phyloP scores from a whole-genome alignment of 805 yeast genomes.

The Suhomyces kilbournensis region DNA sequence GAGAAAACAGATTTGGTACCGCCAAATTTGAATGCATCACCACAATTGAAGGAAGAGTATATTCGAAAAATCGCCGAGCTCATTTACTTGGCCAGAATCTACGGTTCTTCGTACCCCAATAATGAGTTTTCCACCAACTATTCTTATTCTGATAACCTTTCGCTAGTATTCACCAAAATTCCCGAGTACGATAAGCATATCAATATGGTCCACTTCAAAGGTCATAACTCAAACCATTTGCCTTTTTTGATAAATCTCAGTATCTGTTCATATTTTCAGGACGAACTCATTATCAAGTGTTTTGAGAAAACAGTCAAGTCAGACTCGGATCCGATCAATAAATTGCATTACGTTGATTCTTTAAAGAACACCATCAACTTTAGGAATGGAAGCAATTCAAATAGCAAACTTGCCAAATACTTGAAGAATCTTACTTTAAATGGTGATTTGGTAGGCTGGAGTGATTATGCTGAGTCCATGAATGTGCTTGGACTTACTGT shows the following conservation, averaged over 20 bases:
- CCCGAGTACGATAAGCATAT: conserved; percentile 38
- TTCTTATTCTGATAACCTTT: conserved; percentile 33
- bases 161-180: conserved; percentile 30
- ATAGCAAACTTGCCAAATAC: conserved; percentile 26
- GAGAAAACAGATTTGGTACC: conserved; percentile 42
- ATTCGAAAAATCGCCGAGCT: conserved; percentile 55
- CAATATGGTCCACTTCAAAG: conserved; percentile 22
- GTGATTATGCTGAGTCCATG: conserved; percentile 33
- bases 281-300: conserved; percentile 40
- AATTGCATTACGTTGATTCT: conserved; percentile 37
- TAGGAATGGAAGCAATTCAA: conserved; percentile 11
- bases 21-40: conserved; percentile 36
- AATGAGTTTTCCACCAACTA: conserved; percentile 21
- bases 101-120: conserved; percentile 8
- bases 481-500: conserved; percentile 27
- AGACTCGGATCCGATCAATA: conserved; percentile 33
- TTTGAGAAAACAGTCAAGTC: conserved; percentile 36
- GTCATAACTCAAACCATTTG: conserved; percentile 20
- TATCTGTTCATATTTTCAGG: conserved; percentile 30
- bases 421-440: conserved; percentile 21
- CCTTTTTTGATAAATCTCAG: conserved; percentile 30
- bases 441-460: conserved; percentile 33
- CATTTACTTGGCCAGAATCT: conserved; percentile 31
- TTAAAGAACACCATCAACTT: conserved; percentile 22
- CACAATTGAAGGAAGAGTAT: conserved; percentile 45